phyloP scores from a whole-genome alignment of 2,329 filamentous ascomycete genomes.

The Podosphaera leucotricha region DNA sequence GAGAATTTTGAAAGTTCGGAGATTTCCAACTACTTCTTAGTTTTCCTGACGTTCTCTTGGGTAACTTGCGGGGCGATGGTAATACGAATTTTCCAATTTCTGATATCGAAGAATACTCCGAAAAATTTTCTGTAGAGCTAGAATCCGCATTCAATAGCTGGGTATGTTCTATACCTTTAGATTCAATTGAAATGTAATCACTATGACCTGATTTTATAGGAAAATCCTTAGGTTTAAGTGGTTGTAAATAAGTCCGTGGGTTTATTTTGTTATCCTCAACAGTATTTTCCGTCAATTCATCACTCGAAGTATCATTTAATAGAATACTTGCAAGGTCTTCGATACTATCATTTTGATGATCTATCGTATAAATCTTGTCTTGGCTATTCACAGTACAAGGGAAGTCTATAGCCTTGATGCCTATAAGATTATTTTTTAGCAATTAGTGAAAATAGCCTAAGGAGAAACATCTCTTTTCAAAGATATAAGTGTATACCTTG shows the following conservation, averaged over 20 bases:
- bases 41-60: conserved; percentile 6
- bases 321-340: conserved; percentile 10
- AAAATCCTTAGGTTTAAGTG: background rate
- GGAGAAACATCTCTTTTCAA: background rate
- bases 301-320: conserved; percentile 7
- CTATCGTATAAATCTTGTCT: background rate
- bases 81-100: background rate
- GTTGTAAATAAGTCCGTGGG: background rate
- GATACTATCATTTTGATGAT: conserved; percentile 5
- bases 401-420: background rate
- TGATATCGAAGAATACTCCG: background rate
- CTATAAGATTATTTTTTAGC: background rate
- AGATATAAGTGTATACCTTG: conserved; percentile 1
- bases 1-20: background rate
- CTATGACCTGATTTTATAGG: background rate
- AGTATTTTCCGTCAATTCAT: conserved; percentile 1
- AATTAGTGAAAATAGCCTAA: background rate
- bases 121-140: background rate
- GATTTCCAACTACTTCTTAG: conserved; percentile 1
- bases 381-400: background rate
- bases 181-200: background rate
- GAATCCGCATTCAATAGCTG: background rate
- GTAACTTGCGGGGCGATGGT: conserved; percentile 9
- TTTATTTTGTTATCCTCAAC: background rate
- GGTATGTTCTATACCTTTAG: background rate